Percentiles rank a stretch among this genome's conserved stretches.
These are phyloP conservation scores for Colletotrichum horii DNA, from an alignment of 2,329 filamentous ascomycete genomes.

Conservation along the genomic window DNA sequence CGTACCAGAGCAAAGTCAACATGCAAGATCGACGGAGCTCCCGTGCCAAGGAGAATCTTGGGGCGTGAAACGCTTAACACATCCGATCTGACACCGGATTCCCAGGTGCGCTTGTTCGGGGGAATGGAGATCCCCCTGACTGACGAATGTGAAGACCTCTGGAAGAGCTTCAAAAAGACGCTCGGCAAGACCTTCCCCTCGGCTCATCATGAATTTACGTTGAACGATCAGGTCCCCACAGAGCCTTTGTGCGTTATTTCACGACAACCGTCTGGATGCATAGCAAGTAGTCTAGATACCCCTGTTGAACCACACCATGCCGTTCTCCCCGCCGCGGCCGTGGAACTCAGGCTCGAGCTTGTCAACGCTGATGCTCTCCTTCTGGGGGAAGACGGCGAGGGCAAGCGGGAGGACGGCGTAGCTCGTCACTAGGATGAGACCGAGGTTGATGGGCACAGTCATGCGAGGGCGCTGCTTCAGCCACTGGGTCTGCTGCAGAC, in stretches of 20 bases:
- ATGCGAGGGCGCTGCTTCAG: constrained; percentile 77
- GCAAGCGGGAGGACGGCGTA: constrained; percentile 89
- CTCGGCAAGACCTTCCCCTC: not conserved
- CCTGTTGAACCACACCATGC: constrained; percentile 94
- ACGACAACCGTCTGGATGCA: not conserved
- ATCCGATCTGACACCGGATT: constrained; percentile 12
- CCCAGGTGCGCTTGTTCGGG: not conserved
- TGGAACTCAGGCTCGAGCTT: constrained; percentile 87
- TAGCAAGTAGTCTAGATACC: constrained; percentile 67
- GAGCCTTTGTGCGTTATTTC: not conserved
- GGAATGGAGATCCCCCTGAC: not conserved
- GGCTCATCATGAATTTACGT: not conserved
- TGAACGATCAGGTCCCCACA: not conserved
- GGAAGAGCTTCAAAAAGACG: not conserved
- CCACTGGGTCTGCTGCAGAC: constrained; percentile 85
- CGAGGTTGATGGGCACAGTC: constrained; percentile 84
- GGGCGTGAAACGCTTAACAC: constrained; percentile 13
- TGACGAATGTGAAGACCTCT: not conserved
- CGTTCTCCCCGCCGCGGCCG: constrained; percentile 76
- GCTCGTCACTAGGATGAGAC: constrained; percentile 84
- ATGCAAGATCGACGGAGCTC: not conserved
- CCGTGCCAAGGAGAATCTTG: not conserved
- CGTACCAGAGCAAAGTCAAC: not conserved
- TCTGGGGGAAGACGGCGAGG: constrained; percentile 89
- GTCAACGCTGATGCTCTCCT: constrained; percentile 79